Conservation (phyloP, 768 basidiomycete species). For the Tulasnella sp. region DNA sequence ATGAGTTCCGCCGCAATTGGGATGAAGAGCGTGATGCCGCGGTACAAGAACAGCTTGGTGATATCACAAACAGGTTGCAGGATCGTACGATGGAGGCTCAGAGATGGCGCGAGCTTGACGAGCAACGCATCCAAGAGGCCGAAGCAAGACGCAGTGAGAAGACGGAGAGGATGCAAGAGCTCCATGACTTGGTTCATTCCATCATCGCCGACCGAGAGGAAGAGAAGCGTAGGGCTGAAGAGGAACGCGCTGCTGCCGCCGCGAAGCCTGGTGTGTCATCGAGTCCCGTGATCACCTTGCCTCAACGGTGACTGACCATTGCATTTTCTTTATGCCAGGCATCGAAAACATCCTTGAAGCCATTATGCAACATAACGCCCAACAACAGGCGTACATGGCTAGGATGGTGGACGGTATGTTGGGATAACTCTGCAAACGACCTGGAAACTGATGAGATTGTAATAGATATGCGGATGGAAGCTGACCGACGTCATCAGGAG, state of each 20-base stretch:
- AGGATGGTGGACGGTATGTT: constrained; percentile 45
- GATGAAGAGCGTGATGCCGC: constrained; percentile 62
- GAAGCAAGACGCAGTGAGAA: constrained; percentile 60
- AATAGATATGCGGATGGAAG: constrained; percentile 71
- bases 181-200: constrained; percentile 58
- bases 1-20: constrained; percentile 14
- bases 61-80: constrained; percentile 73
- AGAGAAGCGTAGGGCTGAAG: constrained; percentile 57
- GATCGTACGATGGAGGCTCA: constrained; percentile 64
- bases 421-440: neutral
- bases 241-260: constrained; percentile 57
- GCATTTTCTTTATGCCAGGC: constrained; percentile 46
- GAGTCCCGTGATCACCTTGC: neutral
- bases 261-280: constrained; percentile 57
- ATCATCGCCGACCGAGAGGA: constrained; percentile 60
- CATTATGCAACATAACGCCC: constrained; percentile 60
- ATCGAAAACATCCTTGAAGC: constrained; percentile 65
- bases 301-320: neutral
- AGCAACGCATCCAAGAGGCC: constrained; percentile 68
- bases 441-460: constrained; percentile 22
- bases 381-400: constrained; percentile 60
- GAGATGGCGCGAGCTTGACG: constrained; percentile 61
- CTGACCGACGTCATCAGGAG: constrained; percentile 64
- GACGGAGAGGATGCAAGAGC: constrained; percentile 57
- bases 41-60: constrained; percentile 62